Evolutionary conservation across 2,329 filamentous ascomycete genomes (phyloP).

Genomic region (Penicillium sp.): DNA sequence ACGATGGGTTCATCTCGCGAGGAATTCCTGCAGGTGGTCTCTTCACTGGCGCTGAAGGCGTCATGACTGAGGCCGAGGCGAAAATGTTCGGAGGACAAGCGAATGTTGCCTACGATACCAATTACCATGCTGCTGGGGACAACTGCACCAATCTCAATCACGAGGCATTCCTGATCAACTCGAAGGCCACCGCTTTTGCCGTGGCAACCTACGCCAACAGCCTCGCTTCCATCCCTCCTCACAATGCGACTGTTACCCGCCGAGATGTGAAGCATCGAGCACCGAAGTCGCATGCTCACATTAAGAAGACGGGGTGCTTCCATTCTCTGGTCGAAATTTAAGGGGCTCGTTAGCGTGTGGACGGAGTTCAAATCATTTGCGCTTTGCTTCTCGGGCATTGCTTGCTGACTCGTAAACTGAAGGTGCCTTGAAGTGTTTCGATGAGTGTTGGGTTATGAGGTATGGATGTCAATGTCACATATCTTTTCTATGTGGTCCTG

Average conservation of each 20-base stretch:
- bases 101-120: conserved; percentile 57
- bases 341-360: neutral
- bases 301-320: conserved; percentile 24
- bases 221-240: conserved; percentile 24
- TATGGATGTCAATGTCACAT: too few species aligned
- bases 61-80: conserved; percentile 70
- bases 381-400: too few species aligned
- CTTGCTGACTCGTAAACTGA: too few species aligned
- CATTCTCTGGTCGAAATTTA: conserved; percentile 18
- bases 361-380: too few species aligned
- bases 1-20: conserved; percentile 72
- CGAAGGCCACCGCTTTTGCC: conserved; percentile 28
- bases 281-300: conserved; percentile 17
- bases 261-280: conserved; percentile 4
- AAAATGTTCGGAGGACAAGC: conserved; percentile 70
- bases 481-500: too few species aligned
- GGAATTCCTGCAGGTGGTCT: conserved; percentile 75
- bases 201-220: conserved; percentile 31
- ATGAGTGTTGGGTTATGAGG: too few species aligned
- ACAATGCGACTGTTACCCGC: conserved; percentile 3
- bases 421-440: too few species aligned
- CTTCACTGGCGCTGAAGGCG: conserved; percentile 73
- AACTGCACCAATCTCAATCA: conserved; percentile 56
- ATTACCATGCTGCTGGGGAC: conserved; percentile 59
- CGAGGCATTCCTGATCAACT: conserved; percentile 30